phyloP scores from a whole-genome alignment of 1,284 basidiomycete genomes.

The Omphalotus olearius region DNA sequence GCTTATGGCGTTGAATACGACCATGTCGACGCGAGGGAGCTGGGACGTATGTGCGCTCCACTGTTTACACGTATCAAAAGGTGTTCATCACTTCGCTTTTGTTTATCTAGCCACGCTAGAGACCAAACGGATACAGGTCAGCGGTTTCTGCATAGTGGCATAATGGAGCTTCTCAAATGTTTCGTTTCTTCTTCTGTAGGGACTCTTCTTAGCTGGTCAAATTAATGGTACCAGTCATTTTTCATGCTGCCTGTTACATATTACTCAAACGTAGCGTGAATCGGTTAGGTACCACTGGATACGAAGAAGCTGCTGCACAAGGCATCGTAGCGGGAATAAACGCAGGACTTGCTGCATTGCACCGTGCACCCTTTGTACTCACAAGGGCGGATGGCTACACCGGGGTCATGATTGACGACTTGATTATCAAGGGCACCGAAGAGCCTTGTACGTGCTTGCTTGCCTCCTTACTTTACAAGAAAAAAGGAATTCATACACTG shows the following conservation, averaged over 20 bases:
- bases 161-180: too few relatives aligned
- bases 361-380: constrained; percentile 56
- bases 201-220: constrained; percentile 84
- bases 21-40: constrained; percentile 83
- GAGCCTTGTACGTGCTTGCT: constrained; percentile 68
- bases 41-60: constrained; percentile 47
- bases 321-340: constrained; percentile 84
- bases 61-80: constrained; percentile 1
- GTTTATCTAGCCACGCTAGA: constrained; percentile 65
- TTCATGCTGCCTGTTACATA: not conserved
- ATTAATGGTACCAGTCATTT: constrained; percentile 58
- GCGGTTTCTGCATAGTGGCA: not conserved
- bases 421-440: constrained; percentile 83
- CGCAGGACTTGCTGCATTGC: constrained; percentile 68
- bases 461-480: not conserved
- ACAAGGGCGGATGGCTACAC: constrained; percentile 80
- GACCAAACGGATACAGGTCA: constrained; percentile 74
- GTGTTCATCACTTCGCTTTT: not conserved
- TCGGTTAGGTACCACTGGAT: constrained; percentile 73
- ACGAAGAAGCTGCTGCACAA: constrained; percentile 90
- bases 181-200: constrained; percentile 32
- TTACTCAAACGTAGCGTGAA: not conserved
- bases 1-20: constrained; percentile 95
- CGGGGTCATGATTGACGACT: constrained; percentile 89
- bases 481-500: not conserved